Percentiles rank a stretch among this genome's conserved stretches.
These are phyloP conservation scores for Vitis vinifera DNA, from an alignment of 164 flowering plant species.

Conservation along the genomic window DNA sequence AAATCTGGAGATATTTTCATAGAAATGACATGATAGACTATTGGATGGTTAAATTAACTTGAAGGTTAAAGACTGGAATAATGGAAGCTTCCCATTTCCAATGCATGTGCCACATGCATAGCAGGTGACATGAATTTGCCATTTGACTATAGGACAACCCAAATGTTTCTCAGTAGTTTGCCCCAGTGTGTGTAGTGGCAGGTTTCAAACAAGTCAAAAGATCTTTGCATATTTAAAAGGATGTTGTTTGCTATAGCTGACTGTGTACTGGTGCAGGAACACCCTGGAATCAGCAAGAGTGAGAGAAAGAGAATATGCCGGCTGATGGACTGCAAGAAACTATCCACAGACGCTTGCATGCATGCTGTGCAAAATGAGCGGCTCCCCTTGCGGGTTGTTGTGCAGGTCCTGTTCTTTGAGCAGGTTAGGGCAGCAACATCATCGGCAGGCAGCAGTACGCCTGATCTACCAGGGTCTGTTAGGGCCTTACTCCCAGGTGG, in stretches of 20 bases:
- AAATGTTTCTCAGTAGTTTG: background rate
- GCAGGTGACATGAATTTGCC: too few relatives aligned
- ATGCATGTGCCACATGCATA: too few relatives aligned
- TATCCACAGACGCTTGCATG: conserved; percentile 65
- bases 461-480: conserved; percentile 38
- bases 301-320: conserved; percentile 73
- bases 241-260: background rate
- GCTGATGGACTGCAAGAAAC: conserved; percentile 75
- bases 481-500: conserved; percentile 43
- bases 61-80: too few relatives aligned
- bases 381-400: conserved; percentile 72
- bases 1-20: too few relatives aligned
- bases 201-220: background rate
- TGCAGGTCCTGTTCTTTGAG: conserved; percentile 82
- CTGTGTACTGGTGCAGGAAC: conserved; percentile 51
- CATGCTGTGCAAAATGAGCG: conserved; percentile 86
- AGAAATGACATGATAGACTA: too few relatives aligned
- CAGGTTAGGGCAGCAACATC: conserved; percentile 48
- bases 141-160: too few relatives aligned
- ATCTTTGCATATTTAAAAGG: too few relatives aligned
- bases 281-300: conserved; percentile 65
- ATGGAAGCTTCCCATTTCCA: too few relatives aligned
- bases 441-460: conserved; percentile 43
- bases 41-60: too few relatives aligned
- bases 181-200: background rate